Conservation (phyloP, 2,329 filamentous ascomycete species). For the Fusarium azukiicola region DNA sequence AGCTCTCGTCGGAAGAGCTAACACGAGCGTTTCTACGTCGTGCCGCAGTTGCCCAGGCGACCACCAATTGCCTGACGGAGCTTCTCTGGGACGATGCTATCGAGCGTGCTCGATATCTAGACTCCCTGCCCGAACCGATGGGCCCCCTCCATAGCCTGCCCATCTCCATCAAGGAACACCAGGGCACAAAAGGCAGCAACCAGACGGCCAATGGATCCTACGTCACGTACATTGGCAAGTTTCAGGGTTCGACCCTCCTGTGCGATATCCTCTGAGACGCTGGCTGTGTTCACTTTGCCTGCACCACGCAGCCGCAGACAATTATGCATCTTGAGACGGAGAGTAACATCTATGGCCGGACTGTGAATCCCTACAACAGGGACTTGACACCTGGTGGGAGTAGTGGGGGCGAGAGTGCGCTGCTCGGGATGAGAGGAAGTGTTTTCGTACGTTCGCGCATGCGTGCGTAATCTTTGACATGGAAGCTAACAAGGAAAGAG, state of each 20-base stretch:
- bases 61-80: slow-evolving; percentile 57
- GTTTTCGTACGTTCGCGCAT: slow-evolving; percentile 53
- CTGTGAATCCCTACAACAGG: slow-evolving; percentile 81
- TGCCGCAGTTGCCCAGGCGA: slow-evolving; percentile 16
- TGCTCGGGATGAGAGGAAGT: slow-evolving; percentile 64
- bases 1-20: slow-evolving; percentile 18
- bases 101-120: slow-evolving; percentile 54
- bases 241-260: slow-evolving; percentile 55
- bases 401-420: slow-evolving; percentile 75
- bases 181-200: slow-evolving; percentile 55
- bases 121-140: slow-evolving; percentile 54
- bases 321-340: slow-evolving; percentile 77
- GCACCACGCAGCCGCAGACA: slow-evolving; percentile 84
- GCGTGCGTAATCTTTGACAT: not conserved
- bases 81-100: slow-evolving; percentile 58
- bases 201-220: slow-evolving; percentile 49
- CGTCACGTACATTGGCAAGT: slow-evolving; percentile 52
- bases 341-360: slow-evolving; percentile 82
- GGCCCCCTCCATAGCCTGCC: slow-evolving; percentile 56
- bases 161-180: slow-evolving; percentile 58
- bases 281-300: slow-evolving; percentile 69
- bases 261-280: slow-evolving; percentile 51
- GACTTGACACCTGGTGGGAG: slow-evolving; percentile 80
- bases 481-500: slow-evolving; percentile 47
- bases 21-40: slow-evolving; percentile 27